Conservation (phyloP, 2,329 filamentous ascomycete species). For the Scedosporium boydii region DNA sequence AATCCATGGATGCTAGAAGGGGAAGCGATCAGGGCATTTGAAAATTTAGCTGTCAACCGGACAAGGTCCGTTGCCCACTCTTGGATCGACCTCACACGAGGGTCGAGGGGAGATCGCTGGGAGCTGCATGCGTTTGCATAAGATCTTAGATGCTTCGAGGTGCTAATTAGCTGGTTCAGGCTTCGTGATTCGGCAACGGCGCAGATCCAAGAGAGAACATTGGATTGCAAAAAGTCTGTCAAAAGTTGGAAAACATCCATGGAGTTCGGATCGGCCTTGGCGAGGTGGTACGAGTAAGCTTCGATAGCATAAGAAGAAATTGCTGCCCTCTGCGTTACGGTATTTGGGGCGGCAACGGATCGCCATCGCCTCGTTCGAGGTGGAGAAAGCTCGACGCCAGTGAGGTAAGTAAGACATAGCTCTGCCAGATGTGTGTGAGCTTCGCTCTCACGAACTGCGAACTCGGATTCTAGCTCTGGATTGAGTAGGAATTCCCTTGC, state of each 20-base stretch:
- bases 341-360: slow-evolving; percentile 3
- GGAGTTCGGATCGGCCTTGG: slow-evolving; percentile 7
- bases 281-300: slow-evolving; percentile 25
- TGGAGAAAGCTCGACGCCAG: background rate
- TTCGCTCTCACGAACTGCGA: background rate
- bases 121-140: background rate
- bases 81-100: slow-evolving; percentile 12
- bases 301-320: slow-evolving; percentile 20
- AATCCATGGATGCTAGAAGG: slow-evolving; percentile 21
- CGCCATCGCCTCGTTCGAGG: background rate
- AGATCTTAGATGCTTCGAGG: background rate
- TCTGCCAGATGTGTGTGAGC: background rate
- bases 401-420: background rate
- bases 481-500: slow-evolving; percentile 22
- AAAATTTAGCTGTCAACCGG: slow-evolving; percentile 20
- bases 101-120: background rate
- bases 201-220: background rate
- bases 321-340: slow-evolving; percentile 6
- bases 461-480: background rate
- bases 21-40: slow-evolving; percentile 15
- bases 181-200: background rate
- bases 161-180: background rate
- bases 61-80: slow-evolving; percentile 21
- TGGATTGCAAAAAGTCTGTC: slow-evolving; percentile 9
- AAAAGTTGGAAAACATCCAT: background rate